Percentiles rank a stretch among this genome's conserved stretches.
These are phyloP conservation scores for Zanthoxylum bungeanum DNA, from an alignment of 345 rosid genomes.

Conservation along the genomic window DNA sequence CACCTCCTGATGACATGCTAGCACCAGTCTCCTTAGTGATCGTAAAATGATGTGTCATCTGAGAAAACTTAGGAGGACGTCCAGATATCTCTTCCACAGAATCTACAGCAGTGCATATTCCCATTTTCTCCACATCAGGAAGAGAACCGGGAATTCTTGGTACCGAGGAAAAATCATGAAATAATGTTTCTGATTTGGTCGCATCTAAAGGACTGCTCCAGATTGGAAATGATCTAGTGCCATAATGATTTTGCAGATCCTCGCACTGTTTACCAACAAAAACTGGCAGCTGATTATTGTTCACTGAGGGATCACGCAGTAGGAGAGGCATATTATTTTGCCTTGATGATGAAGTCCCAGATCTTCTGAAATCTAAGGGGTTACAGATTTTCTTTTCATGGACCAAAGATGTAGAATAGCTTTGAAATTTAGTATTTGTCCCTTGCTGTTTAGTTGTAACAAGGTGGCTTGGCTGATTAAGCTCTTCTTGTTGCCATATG, in stretches of 20 bases:
- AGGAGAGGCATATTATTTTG: slow-evolving; percentile 15
- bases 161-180: slow-evolving; percentile 22
- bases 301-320: slow-evolving; percentile 23
- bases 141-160: slow-evolving; percentile 24
- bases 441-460: slow-evolving; percentile 22
- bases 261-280: slow-evolving; percentile 19
- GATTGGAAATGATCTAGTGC: slow-evolving; percentile 20
- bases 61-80: slow-evolving; percentile 33
- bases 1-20: slow-evolving; percentile 37
- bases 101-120: slow-evolving; percentile 43
- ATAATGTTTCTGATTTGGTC: slow-evolving; percentile 13
- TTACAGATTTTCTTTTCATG: slow-evolving; percentile 40
- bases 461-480: slow-evolving; percentile 18
- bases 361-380: slow-evolving; percentile 24
- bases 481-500: slow-evolving; percentile 18
- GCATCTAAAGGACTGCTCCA: slow-evolving; percentile 15
- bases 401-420: slow-evolving; percentile 29
- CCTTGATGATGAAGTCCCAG: slow-evolving; percentile 5
- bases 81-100: slow-evolving; percentile 31
- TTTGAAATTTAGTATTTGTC: slow-evolving; percentile 14
- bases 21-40: slow-evolving; percentile 35
- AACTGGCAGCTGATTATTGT: slow-evolving; percentile 16
- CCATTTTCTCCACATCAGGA: slow-evolving; percentile 42
- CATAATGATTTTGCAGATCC: slow-evolving; percentile 18
- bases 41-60: slow-evolving; percentile 34